These are phyloP conservation scores for Naganishia onofrii DNA, from an alignment of 768 basidiomycete genomes.

Conservation along the genomic window DNA sequence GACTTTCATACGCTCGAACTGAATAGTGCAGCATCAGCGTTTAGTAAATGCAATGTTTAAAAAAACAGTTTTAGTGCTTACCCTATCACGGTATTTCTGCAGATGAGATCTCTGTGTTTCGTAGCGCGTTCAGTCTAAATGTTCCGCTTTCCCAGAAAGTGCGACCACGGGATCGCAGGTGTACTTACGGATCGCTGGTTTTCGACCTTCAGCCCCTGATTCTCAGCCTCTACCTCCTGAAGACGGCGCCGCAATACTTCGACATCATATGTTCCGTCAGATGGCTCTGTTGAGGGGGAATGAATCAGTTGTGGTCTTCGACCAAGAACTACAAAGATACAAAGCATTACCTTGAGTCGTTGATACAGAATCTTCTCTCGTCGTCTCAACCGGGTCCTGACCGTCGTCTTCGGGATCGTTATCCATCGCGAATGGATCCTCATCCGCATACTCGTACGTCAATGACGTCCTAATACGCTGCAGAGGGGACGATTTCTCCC, in stretches of 20 bases:
- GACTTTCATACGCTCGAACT: conserved; percentile 43
- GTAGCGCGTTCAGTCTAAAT: background rate
- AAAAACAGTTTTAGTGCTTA: conserved; percentile 29
- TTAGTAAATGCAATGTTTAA: no score
- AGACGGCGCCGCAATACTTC: conserved; percentile 25
- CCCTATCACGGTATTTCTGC: conserved; percentile 43
- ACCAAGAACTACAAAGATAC: no score
- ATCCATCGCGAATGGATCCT: conserved; percentile 20
- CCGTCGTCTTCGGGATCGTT: conserved; percentile 1
- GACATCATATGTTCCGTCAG: background rate
- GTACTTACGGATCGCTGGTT: conserved; percentile 41
- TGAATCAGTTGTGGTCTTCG: no score
- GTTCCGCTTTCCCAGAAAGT: background rate
- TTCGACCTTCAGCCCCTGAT: conserved; percentile 38
- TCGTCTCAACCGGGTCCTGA: background rate
- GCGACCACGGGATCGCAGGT: background rate
- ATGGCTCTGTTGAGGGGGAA: background rate
- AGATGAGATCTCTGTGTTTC: conserved; percentile 33
- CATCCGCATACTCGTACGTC: background rate
- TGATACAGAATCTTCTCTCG: no score
- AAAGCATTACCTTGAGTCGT: no score
- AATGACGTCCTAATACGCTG: background rate
- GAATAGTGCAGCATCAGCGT: background rate
- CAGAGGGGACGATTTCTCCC: background rate
- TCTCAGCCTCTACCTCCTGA: conserved; percentile 43